Evolutionary conservation across 2,329 filamentous ascomycete species (phyloP).

Genomic region (Fusarium brachygibbosum): DNA sequence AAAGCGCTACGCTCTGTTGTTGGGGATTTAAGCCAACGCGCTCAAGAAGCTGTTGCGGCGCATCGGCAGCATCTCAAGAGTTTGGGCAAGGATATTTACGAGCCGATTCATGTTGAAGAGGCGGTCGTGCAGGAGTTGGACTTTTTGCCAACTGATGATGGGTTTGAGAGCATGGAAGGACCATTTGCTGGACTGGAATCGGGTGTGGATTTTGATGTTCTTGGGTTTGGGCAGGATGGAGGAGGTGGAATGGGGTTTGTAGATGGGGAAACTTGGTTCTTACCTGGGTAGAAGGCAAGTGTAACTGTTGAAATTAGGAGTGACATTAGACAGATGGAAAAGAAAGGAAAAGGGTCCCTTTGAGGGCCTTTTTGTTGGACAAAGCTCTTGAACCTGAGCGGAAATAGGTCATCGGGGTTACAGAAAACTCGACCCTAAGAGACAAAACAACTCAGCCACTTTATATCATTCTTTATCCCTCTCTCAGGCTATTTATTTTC

Average conservation of each 20-base stretch:
- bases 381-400: no score
- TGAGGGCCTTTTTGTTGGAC: no score
- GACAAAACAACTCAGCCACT: no score
- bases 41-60: slow-evolving; percentile 29
- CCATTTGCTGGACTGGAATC: slow-evolving; percentile 31
- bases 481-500: no score
- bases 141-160: slow-evolving; percentile 13
- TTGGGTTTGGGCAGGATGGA: slow-evolving; percentile 15
- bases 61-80: slow-evolving; percentile 14
- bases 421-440: no score
- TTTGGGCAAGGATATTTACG: slow-evolving; percentile 15
- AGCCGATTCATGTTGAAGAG: slow-evolving; percentile 10
- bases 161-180: slow-evolving; percentile 25
- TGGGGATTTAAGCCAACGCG: slow-evolving; percentile 41
- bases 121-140: slow-evolving; percentile 10
- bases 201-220: slow-evolving; percentile 13
- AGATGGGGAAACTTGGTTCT: not conserved
- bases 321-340: no score
- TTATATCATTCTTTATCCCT: no score
- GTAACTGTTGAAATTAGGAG: no score
- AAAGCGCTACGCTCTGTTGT: slow-evolving; percentile 26
- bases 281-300: not conserved
- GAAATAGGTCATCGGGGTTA: no score
- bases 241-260: slow-evolving; percentile 10
- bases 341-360: no score